Evolutionary conservation across 176 grass and related monocot genomes (phyloP).

Genomic region (Rhynchospora pubera): DNA sequence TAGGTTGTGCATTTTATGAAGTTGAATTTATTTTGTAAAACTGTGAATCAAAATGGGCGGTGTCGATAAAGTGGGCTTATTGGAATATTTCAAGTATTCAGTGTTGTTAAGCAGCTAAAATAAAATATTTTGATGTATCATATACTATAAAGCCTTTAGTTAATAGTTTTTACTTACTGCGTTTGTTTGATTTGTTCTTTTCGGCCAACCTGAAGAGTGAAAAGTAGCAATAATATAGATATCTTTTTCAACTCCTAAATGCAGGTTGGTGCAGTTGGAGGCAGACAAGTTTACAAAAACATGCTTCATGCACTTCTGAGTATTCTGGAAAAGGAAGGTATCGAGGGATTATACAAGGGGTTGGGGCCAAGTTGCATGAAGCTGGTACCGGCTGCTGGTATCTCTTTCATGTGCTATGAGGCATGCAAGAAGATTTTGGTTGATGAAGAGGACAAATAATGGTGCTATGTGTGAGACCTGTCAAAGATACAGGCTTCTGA

Average conservation of each 20-base stretch:
- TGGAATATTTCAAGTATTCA: not conserved
- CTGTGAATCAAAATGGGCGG: not conserved
- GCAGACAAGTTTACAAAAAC: constrained; percentile 85
- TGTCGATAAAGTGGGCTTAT: not conserved
- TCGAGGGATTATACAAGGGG: constrained; percentile 76
- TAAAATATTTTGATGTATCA: not conserved
- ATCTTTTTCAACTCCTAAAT: constrained; percentile 21
- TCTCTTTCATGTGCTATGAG: constrained; percentile 99
- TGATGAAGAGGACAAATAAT: constrained; percentile 39
- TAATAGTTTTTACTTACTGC: not conserved
- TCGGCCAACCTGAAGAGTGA: not conserved
- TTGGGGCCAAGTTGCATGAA: constrained; percentile 97
- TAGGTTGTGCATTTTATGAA: not conserved
- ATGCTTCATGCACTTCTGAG: constrained; percentile 89
- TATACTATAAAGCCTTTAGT: not conserved
- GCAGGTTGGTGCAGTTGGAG: constrained; percentile 77
- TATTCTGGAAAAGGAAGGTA: constrained; percentile 82
- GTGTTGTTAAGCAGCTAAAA: not conserved
- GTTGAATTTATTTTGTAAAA: not conserved
- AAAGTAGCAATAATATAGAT: not conserved
- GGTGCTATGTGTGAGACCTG: not conserved
- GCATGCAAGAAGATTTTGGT: constrained; percentile 93
- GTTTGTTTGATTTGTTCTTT: not conserved
- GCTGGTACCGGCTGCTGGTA: constrained; percentile 84
- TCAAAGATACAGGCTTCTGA: not conserved